A percentile compares a stretch with the other conserved stretches of the same genome.
phyloP scores from a whole-genome alignment of 208 protist species.

The Acanthamoeba lugdunensis region DNA sequence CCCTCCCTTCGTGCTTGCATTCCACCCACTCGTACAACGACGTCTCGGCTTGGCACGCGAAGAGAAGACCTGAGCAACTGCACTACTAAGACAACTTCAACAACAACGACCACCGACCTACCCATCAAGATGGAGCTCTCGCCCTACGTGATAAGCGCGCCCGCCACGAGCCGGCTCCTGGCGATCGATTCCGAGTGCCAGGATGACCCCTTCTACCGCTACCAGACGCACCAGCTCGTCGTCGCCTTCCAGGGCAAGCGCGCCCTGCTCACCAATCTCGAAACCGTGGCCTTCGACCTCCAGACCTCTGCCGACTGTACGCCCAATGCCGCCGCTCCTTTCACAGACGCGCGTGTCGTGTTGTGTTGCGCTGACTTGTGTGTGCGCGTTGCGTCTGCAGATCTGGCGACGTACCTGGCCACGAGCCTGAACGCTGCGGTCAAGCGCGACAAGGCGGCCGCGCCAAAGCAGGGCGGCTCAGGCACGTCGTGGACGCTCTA shows the following conservation, averaged over 20 bases:
- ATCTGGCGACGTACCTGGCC: neutral
- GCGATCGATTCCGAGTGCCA: neutral
- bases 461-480: neutral
- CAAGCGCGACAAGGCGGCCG: neutral
- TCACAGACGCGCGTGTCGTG: neutral
- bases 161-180: neutral
- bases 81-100: neutral
- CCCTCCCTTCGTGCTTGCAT: neutral
- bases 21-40: neutral
- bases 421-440: neutral
- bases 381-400: neutral
- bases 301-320: constrained; percentile 33
- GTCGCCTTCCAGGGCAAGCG: neutral
- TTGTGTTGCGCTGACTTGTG: neutral
- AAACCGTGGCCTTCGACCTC: neutral
- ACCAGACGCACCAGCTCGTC: neutral
- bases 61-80: neutral
- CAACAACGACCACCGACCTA: neutral
- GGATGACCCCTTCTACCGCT: constrained; percentile 21
- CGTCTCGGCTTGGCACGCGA: neutral
- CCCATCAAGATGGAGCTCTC: neutral
- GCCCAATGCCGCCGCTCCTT: neutral
- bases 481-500: neutral
- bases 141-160: neutral
- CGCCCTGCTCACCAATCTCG: neutral